Evolutionary conservation across 257 asterid species (phyloP), one percentile per base, ranked within the genome.

Genomic region (Nicotiana otophora): DNA sequence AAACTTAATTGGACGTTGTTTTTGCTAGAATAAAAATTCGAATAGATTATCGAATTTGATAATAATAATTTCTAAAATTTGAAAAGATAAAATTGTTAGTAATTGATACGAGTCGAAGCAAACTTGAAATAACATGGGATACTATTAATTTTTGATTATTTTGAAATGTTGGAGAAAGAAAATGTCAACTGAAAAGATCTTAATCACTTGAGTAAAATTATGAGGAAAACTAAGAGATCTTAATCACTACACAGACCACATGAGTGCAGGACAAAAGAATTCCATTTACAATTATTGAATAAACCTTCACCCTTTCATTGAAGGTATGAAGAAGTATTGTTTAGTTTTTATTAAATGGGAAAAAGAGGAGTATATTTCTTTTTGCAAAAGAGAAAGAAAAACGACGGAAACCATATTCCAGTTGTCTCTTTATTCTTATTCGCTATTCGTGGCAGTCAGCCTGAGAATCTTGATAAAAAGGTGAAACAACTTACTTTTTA

Each of bases 381-480:
- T 70, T 42, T 10, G 55, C 12, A 42, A 70, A 70, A 42, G n/a
- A 42, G 60, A 70, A 20, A 42, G 14, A 42, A 20, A 42, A 67
- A 4, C 30, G 53, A 34, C 16, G 12, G 28, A 34, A 67, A 34
- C 23, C 30, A 36, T 68, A 69, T 72, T 72, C 78, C 23, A 72
- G 76, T 68, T 72, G 36, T 23, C 23, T 17, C 60, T 72, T 72
- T 72, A 72, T 72, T 72, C 78, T 72, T 72, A 72, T 72, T 72
- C 78, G 4, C 58, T 20, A 10, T 72, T 72, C 78, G 8, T 72
- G 78, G 78, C 60, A 12, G 36, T 72, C 61, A 12, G 36, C 57
- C 36, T 46, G 60, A 46, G 78, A 72, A 72, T 20, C 60, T 17
- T 72, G 78, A 72, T 20, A 72, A 20, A 20, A 72, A 46, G 55